phyloP scores from a whole-genome alignment of 495 filamentous ascomycete species.

The Xylaria palmicola region DNA sequence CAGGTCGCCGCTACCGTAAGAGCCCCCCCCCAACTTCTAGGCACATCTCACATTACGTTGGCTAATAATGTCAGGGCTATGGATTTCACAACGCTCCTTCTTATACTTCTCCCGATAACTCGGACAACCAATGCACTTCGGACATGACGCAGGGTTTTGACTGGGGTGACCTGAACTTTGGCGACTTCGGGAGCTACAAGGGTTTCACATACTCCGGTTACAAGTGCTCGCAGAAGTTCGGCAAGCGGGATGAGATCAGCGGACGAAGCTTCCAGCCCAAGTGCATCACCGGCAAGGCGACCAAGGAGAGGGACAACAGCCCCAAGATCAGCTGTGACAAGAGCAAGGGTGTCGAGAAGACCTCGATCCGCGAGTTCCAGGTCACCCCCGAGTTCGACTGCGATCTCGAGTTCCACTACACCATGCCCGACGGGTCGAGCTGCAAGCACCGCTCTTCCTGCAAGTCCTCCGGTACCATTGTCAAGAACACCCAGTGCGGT shows the following conservation, averaged over 20 bases:
- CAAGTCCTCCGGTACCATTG: conserved; percentile 59
- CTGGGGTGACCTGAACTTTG: conserved; percentile 62
- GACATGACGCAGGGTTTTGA: conserved; percentile 67
- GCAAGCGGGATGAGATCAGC: conserved; percentile 47
- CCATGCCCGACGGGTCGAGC: conserved; percentile 72
- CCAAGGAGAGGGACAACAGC: conserved; percentile 44
- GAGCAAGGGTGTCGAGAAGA: conserved; percentile 54
- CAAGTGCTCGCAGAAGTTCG: conserved; percentile 57
- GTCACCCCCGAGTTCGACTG: conserved; percentile 70
- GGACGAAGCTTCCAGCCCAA: conserved; percentile 52
- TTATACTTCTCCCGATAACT: conserved; percentile 70
- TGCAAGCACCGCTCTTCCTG: conserved; percentile 74
- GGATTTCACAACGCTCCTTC: conserved; percentile 57
- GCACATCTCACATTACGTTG: neutral
- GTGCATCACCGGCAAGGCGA: conserved; percentile 63
- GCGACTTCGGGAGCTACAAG: conserved; percentile 65
- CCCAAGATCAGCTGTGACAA: conserved; percentile 58
- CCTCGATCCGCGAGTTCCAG: conserved; percentile 73
- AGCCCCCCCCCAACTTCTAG: conserved; percentile 2
- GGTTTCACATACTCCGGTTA: conserved; percentile 74
- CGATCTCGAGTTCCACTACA: conserved; percentile 78
- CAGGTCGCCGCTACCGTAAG: conserved; percentile 58
- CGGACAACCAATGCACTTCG: conserved; percentile 71
- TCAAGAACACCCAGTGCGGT: conserved; percentile 86
- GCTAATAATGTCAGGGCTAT: conserved; percentile 27